These are phyloP conservation scores for Fraxinus platypoda DNA, from an alignment of 305 asterid genomes.

Conservation along the genomic window DNA sequence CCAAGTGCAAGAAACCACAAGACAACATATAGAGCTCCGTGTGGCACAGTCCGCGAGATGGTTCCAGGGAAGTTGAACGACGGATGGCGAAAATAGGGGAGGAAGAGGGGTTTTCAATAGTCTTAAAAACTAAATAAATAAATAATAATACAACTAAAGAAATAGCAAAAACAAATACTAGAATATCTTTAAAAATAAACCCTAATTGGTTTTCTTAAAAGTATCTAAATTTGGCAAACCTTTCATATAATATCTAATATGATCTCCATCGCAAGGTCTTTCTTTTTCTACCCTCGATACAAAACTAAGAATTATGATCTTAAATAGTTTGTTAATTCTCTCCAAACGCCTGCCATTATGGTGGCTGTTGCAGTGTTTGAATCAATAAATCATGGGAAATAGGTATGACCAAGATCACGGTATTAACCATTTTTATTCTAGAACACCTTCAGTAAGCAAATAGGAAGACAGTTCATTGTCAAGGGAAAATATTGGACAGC, in stretches of 20 bases:
- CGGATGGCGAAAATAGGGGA: not conserved
- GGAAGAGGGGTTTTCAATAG: not conserved
- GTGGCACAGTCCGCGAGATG: not conserved
- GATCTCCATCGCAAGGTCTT: not conserved
- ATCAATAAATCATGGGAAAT: not conserved
- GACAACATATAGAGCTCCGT: not conserved
- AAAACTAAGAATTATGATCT: not conserved
- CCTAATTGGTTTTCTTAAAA: not conserved
- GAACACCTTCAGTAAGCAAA: conserved; percentile 6
- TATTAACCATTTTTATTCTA: not conserved
- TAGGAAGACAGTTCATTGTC: not conserved
- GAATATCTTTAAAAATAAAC: not conserved
- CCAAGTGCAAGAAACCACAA: not conserved
- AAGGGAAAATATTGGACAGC: not conserved
- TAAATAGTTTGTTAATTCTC: not conserved
- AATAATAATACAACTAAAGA: not conserved
- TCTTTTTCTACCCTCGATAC: not conserved
- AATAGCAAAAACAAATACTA: not conserved
- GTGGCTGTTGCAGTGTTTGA: not conserved
- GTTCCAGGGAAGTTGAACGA: not conserved
- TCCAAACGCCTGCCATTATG: not conserved
- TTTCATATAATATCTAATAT: not conserved
- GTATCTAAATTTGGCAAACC: not conserved
- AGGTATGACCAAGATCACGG: not conserved
- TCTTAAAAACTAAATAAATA: not conserved